Evolutionary conservation across 2,329 filamentous ascomycete species (phyloP).

Genomic region (Diaporthe longicolla): DNA sequence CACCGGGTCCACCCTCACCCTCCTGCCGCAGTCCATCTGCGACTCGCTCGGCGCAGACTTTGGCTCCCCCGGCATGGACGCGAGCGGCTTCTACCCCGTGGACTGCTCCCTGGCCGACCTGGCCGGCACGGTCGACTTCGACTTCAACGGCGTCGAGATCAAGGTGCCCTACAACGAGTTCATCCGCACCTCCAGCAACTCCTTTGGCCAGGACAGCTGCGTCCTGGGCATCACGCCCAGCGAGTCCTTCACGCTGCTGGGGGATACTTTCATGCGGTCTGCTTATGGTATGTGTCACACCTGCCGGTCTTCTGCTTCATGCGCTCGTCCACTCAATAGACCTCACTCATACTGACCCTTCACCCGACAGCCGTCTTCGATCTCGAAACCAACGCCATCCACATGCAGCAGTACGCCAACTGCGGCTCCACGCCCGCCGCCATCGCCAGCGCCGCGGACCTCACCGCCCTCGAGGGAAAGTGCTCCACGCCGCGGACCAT

Average conservation of each 20-base stretch:
- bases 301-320: not conserved
- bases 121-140: constrained; percentile 63
- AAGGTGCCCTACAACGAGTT: constrained; percentile 65
- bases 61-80: constrained; percentile 55
- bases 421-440: constrained; percentile 63
- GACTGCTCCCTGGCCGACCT: constrained; percentile 59
- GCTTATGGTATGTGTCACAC: constrained; percentile 60
- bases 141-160: constrained; percentile 63
- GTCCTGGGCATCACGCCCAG: constrained; percentile 66
- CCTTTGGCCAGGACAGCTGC: constrained; percentile 53
- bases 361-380: constrained; percentile 63
- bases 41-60: constrained; percentile 64
- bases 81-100: constrained; percentile 61
- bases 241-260: constrained; percentile 65
- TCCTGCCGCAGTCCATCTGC: constrained; percentile 72
- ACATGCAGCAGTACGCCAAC: constrained; percentile 65
- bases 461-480: constrained; percentile 46
- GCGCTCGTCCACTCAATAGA: accelerated
- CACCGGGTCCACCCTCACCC: constrained; percentile 77
- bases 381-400: constrained; percentile 62
- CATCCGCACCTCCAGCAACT: constrained; percentile 54
- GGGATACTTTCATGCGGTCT: constrained; percentile 70
- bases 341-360: not conserved
- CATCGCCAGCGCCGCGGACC: constrained; percentile 50
- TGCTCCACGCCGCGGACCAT: constrained; percentile 41